These are phyloP conservation scores for Hevea brasiliensis DNA, from an alignment of 345 rosid species.

Conservation along the genomic window DNA sequence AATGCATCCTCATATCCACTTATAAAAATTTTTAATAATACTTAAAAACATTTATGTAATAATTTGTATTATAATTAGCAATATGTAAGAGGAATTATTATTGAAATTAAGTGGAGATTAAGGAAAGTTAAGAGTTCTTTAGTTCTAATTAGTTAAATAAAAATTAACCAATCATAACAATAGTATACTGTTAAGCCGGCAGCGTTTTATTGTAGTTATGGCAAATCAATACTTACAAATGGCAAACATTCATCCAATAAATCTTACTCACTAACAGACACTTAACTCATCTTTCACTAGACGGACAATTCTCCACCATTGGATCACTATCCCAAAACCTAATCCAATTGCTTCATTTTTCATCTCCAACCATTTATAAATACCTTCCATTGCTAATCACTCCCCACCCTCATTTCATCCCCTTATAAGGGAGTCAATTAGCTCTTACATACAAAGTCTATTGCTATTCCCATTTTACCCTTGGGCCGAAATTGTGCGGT, in stretches of 20 bases:
- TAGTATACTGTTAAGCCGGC: slow-evolving; percentile 20
- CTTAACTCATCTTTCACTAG: neutral
- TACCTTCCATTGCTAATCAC: neutral
- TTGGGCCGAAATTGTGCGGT: neutral
- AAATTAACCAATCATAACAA: neutral
- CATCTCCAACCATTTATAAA: neutral
- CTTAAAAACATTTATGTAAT: no score
- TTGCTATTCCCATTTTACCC: neutral
- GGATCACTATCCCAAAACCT: slow-evolving; percentile 17
- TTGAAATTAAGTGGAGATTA: no score
- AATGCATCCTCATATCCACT: no score
- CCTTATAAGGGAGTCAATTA: neutral
- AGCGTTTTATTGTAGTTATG: neutral
- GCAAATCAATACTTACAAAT: slow-evolving; percentile 20
- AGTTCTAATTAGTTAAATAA: no score
- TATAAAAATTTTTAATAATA: no score
- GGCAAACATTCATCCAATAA: slow-evolving; percentile 15
- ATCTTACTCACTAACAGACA: slow-evolving; percentile 13
- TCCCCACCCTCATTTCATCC: no score
- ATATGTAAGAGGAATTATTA: no score
- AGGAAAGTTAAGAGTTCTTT: no score
- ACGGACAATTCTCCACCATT: slow-evolving; percentile 20
- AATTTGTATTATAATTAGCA: no score
- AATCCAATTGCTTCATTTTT: no score
- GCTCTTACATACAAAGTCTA: neutral